phyloP scores from a whole-genome alignment of 2,329 filamentous ascomycete species.

The Cryphonectria japonica region DNA sequence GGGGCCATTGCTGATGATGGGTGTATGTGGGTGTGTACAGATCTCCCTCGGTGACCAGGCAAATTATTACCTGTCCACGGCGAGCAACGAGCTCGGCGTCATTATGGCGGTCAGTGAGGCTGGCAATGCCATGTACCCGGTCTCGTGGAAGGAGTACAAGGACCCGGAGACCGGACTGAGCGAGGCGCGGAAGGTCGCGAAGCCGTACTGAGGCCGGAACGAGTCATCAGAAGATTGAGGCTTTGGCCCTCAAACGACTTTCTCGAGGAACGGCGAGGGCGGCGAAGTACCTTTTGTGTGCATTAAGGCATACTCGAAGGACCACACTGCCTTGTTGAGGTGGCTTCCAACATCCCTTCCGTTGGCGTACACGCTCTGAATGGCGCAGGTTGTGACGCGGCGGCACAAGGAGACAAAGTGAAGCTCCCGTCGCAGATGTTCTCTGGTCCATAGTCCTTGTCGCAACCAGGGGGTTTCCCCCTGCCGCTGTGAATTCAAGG shows the following conservation, averaged over 20 bases:
- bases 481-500: not conserved
- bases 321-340: not conserved
- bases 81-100: slow-evolving; percentile 88
- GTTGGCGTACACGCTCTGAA: not conserved
- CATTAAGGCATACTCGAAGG: not conserved
- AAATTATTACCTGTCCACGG: slow-evolving; percentile 94
- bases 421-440: not conserved
- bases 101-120: slow-evolving; percentile 89
- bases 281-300: not conserved
- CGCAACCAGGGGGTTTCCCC: not conserved
- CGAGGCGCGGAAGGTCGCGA: slow-evolving; percentile 90
- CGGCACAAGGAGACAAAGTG: not conserved
- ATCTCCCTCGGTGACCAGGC: slow-evolving; percentile 92
- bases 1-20: not conserved
- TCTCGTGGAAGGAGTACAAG: slow-evolving; percentile 93
- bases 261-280: not conserved
- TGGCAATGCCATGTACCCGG: slow-evolving; percentile 88
- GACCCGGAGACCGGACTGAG: slow-evolving; percentile 77
- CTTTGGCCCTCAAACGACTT: not conserved
- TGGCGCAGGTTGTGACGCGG: not conserved
- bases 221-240: not conserved
- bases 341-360: not conserved
- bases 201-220: slow-evolving; percentile 69
- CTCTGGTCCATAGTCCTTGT: not conserved
- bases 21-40: slow-evolving; percentile 41